phyloP scores from a whole-genome alignment of 1,284 basidiomycete species.

The Gymnopus androsaceus region DNA sequence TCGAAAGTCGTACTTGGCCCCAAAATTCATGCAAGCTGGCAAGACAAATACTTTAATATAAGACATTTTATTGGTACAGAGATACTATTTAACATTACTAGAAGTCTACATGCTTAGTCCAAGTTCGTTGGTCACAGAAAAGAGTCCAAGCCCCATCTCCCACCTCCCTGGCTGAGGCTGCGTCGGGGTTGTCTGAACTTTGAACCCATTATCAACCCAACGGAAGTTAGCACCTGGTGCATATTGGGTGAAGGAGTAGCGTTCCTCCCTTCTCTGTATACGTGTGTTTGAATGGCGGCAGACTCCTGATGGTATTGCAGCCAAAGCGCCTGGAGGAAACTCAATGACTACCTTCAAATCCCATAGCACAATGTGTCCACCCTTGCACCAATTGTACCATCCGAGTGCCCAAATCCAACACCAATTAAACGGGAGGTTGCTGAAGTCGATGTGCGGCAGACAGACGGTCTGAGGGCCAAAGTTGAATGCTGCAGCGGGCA shows the following conservation, averaged over 20 bases:
- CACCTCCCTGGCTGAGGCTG: no score
- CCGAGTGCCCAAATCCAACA: conserved; percentile 22
- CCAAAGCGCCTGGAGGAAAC: conserved; percentile 24
- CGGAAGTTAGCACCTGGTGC: conserved; percentile 26
- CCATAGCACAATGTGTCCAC: conserved; percentile 30
- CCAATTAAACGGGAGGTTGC: conserved; percentile 5
- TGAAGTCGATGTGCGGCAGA: conserved; percentile 5
- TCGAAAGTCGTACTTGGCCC: no score
- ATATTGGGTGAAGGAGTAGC: conserved; percentile 22
- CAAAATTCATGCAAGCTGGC: no score
- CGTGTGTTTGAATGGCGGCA: conserved; percentile 3
- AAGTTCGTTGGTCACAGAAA: background rate
- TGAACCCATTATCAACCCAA: conserved; percentile 25
- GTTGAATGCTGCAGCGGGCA: conserved; percentile 6
- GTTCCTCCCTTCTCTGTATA: background rate
- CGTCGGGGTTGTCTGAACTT: background rate
- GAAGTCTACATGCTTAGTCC: no score
- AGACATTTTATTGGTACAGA: no score
- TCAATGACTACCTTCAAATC: conserved; percentile 27
- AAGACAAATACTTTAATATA: no score
- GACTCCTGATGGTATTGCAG: conserved; percentile 28
- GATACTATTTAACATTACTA: no score
- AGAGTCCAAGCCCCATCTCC: background rate
- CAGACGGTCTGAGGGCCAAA: conserved; percentile 8
- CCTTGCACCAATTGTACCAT: conserved; percentile 21